A percentile compares a stretch with the other conserved stretches of the same genome.
phyloP scores from a whole-genome alignment of 139 green algal species.

The Gonium pectorale region DNA sequence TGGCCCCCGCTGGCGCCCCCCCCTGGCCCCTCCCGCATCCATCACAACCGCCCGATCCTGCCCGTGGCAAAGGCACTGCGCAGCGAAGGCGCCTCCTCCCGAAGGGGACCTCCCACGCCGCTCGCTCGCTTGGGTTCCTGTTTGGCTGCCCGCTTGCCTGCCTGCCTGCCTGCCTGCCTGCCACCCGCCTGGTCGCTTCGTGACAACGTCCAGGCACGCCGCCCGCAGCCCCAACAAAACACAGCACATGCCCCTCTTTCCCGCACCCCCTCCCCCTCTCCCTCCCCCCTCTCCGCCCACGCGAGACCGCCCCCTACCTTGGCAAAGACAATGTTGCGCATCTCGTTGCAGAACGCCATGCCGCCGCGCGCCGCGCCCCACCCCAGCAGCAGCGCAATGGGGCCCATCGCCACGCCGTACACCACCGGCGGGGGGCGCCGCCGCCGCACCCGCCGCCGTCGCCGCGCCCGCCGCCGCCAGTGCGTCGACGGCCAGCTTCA shows the following conservation, averaged over 20 bases:
- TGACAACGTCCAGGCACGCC: too few species aligned
- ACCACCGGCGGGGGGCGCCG: neutral
- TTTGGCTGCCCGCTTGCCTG: too few species aligned
- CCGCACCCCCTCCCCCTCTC: neutral
- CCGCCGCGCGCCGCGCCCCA: constrained; percentile 64
- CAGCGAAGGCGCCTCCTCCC: too few species aligned
- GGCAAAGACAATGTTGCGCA: constrained; percentile 93
- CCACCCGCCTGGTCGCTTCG: too few species aligned
- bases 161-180: too few species aligned
- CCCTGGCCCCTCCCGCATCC: too few species aligned
- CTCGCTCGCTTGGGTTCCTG: too few species aligned
- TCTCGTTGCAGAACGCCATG: constrained; percentile 84
- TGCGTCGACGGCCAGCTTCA: constrained; percentile 94
- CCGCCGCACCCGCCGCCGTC: neutral
- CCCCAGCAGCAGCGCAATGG: constrained; percentile 78
- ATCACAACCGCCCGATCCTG: too few species aligned
- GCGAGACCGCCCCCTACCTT: constrained; percentile 79
- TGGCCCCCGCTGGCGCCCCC: too few species aligned
- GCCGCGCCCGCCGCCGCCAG: constrained; percentile 63
- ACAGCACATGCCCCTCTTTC: too few species aligned
- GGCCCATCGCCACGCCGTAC: constrained; percentile 64
- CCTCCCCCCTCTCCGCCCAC: neutral
- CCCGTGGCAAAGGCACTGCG: too few species aligned
- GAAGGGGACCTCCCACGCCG: too few species aligned
- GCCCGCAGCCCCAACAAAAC: neutral